Base-by-base conservation (phyloP, 441 rosid species). In the Eutrema salsugineum region DNA sequence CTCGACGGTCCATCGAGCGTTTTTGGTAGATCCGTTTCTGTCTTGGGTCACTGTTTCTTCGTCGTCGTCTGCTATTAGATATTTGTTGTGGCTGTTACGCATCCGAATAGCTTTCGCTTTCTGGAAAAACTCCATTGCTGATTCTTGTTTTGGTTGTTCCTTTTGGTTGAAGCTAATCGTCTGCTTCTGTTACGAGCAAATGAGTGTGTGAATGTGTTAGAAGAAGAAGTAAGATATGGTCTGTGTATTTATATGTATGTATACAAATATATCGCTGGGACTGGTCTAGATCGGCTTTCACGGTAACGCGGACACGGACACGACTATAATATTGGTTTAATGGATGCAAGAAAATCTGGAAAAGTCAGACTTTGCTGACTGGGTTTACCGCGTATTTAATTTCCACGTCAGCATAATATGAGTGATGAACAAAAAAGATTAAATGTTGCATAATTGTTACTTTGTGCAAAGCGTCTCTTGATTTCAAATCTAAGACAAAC, bases 41-140 rank as follows among this genome's bases (percentile, higher is more conserved):
- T 81, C 75, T 58, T 88, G 93, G 2, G 79, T 72, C 1, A 88
- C 85, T 0, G 86, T 64, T 33, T 84, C 87, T 48, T 86, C 93
- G 54, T 88, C 93, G 40, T 82, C 86, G 38, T 83, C 83, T 1
- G 90, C 93, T 0, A 47, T 19, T 5, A 88, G 84, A 56, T 82
- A 88, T 69, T 86, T 88, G 77, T 76, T 84, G 76, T 88, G 87
- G 58, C 81, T 81, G 81, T 85, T 82, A 51, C 83, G 85, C 38
- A 88, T 78, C n/a, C 93, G 87, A 65, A 86, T 79, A 11, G 87
- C 81, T 76, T 80, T 88, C 0, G 93, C 90, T 77, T 79, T 83
- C 35, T 60, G 79, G 73, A 88, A 88, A 73, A 83, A 76, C 49
- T 88, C 93, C 93, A 86, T 88, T 27, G 81, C 86, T 44, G 77